Evolutionary conservation across 352 stramenopile species (phyloP).

Genomic region (Phytophthora colocasiae): DNA sequence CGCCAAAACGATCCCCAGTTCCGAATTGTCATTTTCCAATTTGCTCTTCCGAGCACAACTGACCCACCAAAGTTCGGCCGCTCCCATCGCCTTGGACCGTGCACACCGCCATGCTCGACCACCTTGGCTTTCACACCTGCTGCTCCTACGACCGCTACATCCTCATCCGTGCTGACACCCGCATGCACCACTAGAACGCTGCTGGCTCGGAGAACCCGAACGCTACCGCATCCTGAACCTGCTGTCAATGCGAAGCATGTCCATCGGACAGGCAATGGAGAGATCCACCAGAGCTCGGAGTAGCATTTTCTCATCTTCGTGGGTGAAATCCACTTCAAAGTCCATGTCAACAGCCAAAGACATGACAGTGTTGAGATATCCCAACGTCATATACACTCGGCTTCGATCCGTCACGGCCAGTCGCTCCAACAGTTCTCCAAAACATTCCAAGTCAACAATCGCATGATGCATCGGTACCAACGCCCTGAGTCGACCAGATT

Average conservation of each 20-base stretch:
- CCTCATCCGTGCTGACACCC: too few relatives aligned
- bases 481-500: constrained; percentile 57
- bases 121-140: too few relatives aligned
- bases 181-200: too few relatives aligned
- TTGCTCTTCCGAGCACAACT: too few relatives aligned
- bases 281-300: constrained; percentile 69
- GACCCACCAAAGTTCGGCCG: too few relatives aligned
- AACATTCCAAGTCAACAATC: constrained; percentile 73
- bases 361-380: constrained; percentile 71
- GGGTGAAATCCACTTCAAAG: constrained; percentile 75
- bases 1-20: too few relatives aligned
- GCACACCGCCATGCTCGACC: too few relatives aligned
- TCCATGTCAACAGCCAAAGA: constrained; percentile 72
- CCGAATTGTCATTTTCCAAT: too few relatives aligned
- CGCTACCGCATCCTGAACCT: neutral
- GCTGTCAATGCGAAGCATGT: constrained; percentile 78
- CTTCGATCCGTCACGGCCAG: constrained; percentile 46
- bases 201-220: too few relatives aligned
- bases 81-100: too few relatives aligned
- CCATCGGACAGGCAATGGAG: constrained; percentile 67
- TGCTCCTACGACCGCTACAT: too few relatives aligned
- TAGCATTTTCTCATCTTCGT: constrained; percentile 69
- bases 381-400: constrained; percentile 55
- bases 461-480: constrained; percentile 63
- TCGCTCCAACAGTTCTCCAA: constrained; percentile 65